These are phyloP conservation scores for Pittosporum tobira DNA, from an alignment of 129 eudicot species.

Conservation along the genomic window DNA sequence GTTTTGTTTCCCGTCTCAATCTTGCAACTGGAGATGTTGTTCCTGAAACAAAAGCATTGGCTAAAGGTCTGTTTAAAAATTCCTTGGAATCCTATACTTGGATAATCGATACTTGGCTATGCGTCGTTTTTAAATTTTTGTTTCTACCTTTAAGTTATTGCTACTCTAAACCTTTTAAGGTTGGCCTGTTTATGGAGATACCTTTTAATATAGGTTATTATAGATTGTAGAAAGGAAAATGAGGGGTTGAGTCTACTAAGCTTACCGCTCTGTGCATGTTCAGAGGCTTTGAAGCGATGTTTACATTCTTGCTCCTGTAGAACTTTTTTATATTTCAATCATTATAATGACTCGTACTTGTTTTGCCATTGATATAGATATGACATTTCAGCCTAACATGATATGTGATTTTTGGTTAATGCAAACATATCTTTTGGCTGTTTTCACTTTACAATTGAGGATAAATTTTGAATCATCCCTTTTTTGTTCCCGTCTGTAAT, in stretches of 20 bases:
- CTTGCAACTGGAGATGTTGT: slow-evolving; percentile 90
- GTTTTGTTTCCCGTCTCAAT: slow-evolving; percentile 75
- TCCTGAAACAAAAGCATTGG: slow-evolving; percentile 91
- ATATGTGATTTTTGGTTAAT: not conserved
- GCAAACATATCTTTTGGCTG: slow-evolving; percentile 11
- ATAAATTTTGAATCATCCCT: slow-evolving; percentile 2
- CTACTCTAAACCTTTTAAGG: not conserved
- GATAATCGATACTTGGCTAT: not conserved
- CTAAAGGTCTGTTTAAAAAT: slow-evolving; percentile 47
- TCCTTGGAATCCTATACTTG: not conserved
- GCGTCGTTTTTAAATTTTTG: not conserved
- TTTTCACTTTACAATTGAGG: slow-evolving; percentile 7
- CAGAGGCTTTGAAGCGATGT: no score
- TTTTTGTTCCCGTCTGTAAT: slow-evolving; percentile 13
- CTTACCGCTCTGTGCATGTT: no score
- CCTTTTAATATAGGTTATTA: not conserved
- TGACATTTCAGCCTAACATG: no score
- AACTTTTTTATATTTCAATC: no score
- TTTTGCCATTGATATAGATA: no score
- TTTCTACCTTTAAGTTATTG: not conserved
- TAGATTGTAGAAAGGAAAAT: no score
- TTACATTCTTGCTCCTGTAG: no score
- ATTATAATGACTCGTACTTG: no score
- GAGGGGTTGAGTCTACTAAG: no score
- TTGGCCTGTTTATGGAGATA: not conserved